Conservation (phyloP, 441 rosid genomes). For the Populus hybrid region DNA sequence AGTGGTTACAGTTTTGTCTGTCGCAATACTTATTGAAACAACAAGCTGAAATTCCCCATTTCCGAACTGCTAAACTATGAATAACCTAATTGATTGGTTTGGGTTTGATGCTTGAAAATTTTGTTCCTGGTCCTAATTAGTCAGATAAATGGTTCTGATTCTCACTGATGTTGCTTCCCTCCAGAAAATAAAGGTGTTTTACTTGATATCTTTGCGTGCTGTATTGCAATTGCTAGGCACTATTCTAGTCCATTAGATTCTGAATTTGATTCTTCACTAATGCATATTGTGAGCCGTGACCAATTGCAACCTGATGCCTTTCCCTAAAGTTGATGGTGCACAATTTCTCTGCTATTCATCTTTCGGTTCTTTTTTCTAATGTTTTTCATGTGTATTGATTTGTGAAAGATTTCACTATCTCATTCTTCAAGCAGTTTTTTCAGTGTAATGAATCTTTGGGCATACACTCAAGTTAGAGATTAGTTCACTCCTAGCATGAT, state of each 20-base stretch:
- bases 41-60: neutral
- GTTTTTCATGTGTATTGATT: neutral
- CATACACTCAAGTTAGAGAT: neutral
- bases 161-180: neutral
- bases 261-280: conserved; percentile 6
- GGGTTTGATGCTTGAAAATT: neutral
- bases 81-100: neutral
- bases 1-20: neutral
- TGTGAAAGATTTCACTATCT: neutral
- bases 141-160: neutral
- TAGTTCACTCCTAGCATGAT: neutral
- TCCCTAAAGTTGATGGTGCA: neutral
- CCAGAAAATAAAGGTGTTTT: neutral
- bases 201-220: neutral
- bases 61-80: neutral
- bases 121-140: neutral
- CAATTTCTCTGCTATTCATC: neutral
- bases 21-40: neutral
- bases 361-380: no score
- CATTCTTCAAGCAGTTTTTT: neutral
- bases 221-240: neutral
- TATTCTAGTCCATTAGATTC: neutral
- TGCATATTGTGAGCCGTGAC: neutral
- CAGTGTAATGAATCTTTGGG: neutral
- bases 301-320: conserved; percentile 1